A percentile compares a stretch with the other conserved stretches of the same genome.
Evolutionary conservation across 805 yeast genomes (phyloP).

Genomic region (Pichia scutulata): DNA sequence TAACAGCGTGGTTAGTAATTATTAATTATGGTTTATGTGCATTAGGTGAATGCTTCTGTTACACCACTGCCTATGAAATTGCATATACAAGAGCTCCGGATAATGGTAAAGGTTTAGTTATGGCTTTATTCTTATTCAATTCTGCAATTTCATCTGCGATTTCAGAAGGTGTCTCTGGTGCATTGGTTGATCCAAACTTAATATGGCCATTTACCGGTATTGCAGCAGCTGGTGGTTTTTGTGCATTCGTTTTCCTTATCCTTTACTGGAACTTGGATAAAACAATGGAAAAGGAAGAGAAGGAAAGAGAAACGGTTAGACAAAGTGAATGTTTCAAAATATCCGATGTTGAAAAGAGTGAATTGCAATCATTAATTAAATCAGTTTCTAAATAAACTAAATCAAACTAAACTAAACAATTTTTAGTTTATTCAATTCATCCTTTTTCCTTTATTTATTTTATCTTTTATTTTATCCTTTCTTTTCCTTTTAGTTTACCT

Average conservation of each 20-base stretch:
- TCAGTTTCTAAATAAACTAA: conserved; percentile 7
- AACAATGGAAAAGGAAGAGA: conserved; percentile 19
- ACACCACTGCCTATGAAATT: conserved; percentile 42
- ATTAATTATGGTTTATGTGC: conserved; percentile 34
- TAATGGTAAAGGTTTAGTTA: conserved; percentile 44
- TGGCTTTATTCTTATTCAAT: conserved; percentile 35
- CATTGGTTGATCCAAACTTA: conserved; percentile 34
- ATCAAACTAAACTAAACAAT: background rate
- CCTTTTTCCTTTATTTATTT: too few species aligned
- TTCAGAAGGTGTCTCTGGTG: conserved; percentile 34
- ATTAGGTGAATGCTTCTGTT: conserved; percentile 46
- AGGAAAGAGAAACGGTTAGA: conserved; percentile 13
- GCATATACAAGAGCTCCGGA: conserved; percentile 48
- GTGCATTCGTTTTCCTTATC: conserved; percentile 25
- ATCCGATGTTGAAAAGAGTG: conserved; percentile 1
- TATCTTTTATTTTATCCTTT: too few species aligned
- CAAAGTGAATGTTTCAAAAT: background rate
- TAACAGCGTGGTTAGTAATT: conserved; percentile 28
- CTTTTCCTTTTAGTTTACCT: too few species aligned
- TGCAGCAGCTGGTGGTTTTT: conserved; percentile 30
- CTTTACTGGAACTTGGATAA: conserved; percentile 28
- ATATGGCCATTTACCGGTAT: conserved; percentile 37
- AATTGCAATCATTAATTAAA: conserved; percentile 6
- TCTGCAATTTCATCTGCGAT: conserved; percentile 42
- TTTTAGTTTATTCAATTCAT: too few species aligned